Evolutionary conservation across 164 flowering plant genomes (phyloP).

Genomic region (Tinospora cordifolia): DNA sequence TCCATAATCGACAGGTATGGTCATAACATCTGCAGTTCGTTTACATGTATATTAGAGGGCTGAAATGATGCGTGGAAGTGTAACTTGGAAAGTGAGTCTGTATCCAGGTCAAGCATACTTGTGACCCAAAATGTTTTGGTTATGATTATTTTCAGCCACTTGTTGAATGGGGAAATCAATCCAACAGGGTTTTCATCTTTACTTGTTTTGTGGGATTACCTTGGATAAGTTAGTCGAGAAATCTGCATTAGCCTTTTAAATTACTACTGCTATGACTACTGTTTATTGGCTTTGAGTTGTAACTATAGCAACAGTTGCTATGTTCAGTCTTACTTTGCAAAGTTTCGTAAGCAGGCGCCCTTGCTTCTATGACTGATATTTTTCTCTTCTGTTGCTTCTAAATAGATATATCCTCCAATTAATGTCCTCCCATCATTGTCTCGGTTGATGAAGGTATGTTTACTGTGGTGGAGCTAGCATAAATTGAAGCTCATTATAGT

Average conservation of each 20-base stretch:
- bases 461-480: neutral
- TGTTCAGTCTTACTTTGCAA: neutral
- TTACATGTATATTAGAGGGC: neutral
- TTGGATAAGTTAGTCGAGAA: no score
- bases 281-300: neutral
- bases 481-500: neutral
- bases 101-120: neutral
- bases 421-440: slow-evolving; percentile 99
- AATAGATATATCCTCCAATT: slow-evolving; percentile 94
- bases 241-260: neutral
- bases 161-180: neutral
- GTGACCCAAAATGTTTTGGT: neutral
- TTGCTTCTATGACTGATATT: neutral
- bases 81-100: neutral
- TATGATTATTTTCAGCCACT: neutral
- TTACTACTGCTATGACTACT: neutral
- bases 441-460: slow-evolving; percentile 85
- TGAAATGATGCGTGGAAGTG: neutral
- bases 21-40: neutral
- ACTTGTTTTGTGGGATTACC: neutral
- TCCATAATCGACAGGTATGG: slow-evolving; percentile 77
- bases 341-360: neutral
- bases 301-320: no score
- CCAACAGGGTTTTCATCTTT: neutral
- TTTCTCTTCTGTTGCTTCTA: neutral